These are phyloP conservation scores for Chenopodium formosanum DNA, from an alignment of 148 eudicot species.

Conservation along the genomic window DNA sequence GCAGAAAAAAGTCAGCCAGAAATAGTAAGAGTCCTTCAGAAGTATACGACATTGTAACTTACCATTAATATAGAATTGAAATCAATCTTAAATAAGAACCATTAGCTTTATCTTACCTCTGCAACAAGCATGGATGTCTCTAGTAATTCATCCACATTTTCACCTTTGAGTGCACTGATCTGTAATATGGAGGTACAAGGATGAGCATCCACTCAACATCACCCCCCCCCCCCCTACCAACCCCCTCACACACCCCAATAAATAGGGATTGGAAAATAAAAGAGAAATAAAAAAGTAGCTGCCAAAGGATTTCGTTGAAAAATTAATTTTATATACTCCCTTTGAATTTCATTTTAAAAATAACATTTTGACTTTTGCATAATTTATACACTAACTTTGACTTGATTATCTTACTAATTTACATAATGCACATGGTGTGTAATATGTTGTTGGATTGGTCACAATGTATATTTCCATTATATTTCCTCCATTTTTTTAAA, in stretches of 20 bases:
- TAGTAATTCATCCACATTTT: conserved; percentile 78
- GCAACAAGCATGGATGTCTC: conserved; percentile 97
- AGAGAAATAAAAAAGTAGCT: background rate
- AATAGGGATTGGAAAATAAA: background rate
- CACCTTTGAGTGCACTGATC: conserved; percentile 98
- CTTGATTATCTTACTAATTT: too few species aligned
- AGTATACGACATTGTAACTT: background rate
- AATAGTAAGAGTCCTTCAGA: background rate
- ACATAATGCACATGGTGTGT: too few species aligned
- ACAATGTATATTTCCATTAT: too few species aligned
- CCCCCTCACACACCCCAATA: background rate
- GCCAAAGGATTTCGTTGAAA: background rate
- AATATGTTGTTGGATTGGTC: too few species aligned
- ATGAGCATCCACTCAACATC: conserved; percentile 7
- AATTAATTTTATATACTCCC: too few species aligned
- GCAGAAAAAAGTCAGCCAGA: background rate
- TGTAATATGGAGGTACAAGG: conserved; percentile 30
- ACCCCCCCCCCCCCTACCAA: background rate
- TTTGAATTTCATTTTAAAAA: too few species aligned
- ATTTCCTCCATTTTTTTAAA: too few species aligned
- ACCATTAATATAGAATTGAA: conserved; percentile 2
- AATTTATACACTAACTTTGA: too few species aligned
- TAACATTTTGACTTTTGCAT: too few species aligned
- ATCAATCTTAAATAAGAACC: conserved; percentile 1
- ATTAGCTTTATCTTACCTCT: conserved; percentile 53